These are phyloP conservation scores for Nitzschia sp. DNA, from an alignment of 108 stramenopile species.

Conservation along the genomic window DNA sequence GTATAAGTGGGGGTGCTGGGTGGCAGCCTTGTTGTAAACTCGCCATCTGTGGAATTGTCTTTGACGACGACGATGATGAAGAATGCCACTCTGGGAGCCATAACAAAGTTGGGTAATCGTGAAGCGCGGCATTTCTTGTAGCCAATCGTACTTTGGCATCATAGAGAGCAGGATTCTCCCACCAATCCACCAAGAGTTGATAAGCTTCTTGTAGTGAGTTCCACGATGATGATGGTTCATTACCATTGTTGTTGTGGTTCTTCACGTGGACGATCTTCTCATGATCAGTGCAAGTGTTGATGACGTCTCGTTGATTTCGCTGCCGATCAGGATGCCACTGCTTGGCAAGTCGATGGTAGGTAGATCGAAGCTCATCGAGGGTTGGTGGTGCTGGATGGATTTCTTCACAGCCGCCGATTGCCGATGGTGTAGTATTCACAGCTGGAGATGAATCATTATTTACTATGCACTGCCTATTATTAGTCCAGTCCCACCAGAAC, in stretches of 20 bases:
- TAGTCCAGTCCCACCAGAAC: too few species aligned
- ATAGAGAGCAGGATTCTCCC: conserved; percentile 19
- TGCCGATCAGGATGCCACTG: conserved; percentile 33
- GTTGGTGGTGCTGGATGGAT: too few species aligned
- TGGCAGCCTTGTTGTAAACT: neutral
- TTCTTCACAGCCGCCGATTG: too few species aligned
- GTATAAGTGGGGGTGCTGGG: neutral
- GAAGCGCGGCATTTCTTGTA: conserved; percentile 8
- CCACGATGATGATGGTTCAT: conserved; percentile 13
- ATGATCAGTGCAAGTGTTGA: neutral
- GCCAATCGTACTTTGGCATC: conserved; percentile 19
- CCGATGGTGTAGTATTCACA: too few species aligned
- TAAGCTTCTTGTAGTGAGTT: conserved; percentile 25
- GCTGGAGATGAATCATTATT: too few species aligned
- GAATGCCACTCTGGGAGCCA: conserved; percentile 26
- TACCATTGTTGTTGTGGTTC: neutral
- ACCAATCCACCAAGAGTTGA: conserved; percentile 16
- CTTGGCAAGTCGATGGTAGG: conserved; percentile 7
- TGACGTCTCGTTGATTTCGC: neutral
- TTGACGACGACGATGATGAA: neutral
- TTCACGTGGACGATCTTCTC: too few species aligned
- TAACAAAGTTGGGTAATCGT: conserved; percentile 8
- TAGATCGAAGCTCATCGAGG: conserved; percentile 5
- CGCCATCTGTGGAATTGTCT: conserved; percentile 6
- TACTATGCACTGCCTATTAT: too few species aligned